These are phyloP conservation scores for Teunomyces gatunensis DNA, from an alignment of 805 yeast genomes.

Conservation along the genomic window DNA sequence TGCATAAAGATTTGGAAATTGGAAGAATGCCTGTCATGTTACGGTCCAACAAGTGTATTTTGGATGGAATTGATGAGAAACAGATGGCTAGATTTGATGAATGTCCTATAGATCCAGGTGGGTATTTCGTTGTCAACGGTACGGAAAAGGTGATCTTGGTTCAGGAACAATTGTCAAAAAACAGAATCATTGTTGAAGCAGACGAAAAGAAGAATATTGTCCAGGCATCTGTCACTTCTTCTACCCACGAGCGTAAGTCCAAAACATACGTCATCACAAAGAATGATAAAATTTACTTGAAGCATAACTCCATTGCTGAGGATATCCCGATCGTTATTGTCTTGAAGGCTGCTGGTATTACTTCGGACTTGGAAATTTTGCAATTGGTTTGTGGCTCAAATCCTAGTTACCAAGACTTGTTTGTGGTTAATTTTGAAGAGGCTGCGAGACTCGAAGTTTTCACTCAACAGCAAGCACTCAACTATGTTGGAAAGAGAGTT, in stretches of 20 bases:
- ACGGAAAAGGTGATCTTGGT: conserved; percentile 96
- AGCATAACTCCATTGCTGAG: conserved; percentile 93
- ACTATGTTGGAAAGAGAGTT: conserved; percentile 86
- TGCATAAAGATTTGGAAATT: conserved; percentile 86
- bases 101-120: conserved; percentile 98
- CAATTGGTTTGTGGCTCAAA: conserved; percentile 92
- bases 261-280: conserved; percentile 95
- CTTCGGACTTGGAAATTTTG: conserved; percentile 88
- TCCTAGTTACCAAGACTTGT: conserved; percentile 84
- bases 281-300: conserved; percentile 81
- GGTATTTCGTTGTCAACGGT: conserved; percentile 96
- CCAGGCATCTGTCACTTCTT: conserved; percentile 96
- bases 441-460: conserved; percentile 79
- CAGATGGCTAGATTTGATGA: conserved; percentile 89
- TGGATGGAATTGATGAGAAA: conserved; percentile 71
- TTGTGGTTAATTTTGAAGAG: conserved; percentile 92
- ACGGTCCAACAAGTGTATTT: conserved; percentile 85
- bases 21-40: conserved; percentile 99
- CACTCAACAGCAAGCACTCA: conserved; percentile 92
- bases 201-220: conserved; percentile 92
- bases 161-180: conserved; percentile 94
- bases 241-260: conserved; percentile 97
- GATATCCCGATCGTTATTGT: conserved; percentile 93
- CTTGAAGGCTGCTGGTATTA: conserved; percentile 91
- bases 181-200: conserved; percentile 96